These are phyloP conservation scores for Aspergillus ostianus DNA, from an alignment of 495 filamentous ascomycete genomes.

Conservation along the genomic window DNA sequence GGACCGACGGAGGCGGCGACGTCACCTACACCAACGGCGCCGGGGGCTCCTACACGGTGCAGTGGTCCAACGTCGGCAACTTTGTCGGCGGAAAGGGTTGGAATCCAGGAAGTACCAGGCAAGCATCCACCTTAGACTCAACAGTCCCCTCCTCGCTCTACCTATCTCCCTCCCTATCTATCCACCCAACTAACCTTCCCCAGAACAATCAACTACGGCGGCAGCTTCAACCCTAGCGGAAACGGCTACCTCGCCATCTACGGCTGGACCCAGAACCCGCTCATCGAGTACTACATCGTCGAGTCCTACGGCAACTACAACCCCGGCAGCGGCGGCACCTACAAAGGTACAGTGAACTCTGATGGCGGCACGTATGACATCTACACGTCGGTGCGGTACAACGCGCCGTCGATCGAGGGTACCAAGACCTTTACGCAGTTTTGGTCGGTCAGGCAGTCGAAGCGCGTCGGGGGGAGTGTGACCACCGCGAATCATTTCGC, in stretches of 20 bases:
- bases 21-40: conserved; percentile 59
- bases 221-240: conserved; percentile 53
- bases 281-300: conserved; percentile 65
- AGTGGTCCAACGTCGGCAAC: conserved; percentile 54
- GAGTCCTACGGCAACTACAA: conserved; percentile 58
- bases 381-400: conserved; percentile 54
- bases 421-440: conserved; percentile 62
- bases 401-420: conserved; percentile 60
- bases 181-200: background rate
- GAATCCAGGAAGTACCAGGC: conserved; percentile 50
- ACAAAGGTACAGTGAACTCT: conserved; percentile 52
- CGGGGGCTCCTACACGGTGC: conserved; percentile 54
- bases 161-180: background rate
- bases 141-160: background rate
- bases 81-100: conserved; percentile 65
- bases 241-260: conserved; percentile 62
- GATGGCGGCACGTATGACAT: conserved; percentile 67
- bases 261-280: conserved; percentile 60
- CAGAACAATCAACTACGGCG: conserved; percentile 55
- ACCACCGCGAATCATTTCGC: conserved; percentile 60
- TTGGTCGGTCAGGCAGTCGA: conserved; percentile 55
- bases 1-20: conserved; percentile 54
- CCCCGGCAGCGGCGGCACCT: conserved; percentile 42
- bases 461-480: conserved; percentile 54
- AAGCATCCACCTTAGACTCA: conserved; percentile 10